A percentile compares a stretch with the other conserved stretches of the same genome.
Conservation (phyloP, 2,329 filamentous ascomycete species). For the Dothideomycetes sp. region DNA sequence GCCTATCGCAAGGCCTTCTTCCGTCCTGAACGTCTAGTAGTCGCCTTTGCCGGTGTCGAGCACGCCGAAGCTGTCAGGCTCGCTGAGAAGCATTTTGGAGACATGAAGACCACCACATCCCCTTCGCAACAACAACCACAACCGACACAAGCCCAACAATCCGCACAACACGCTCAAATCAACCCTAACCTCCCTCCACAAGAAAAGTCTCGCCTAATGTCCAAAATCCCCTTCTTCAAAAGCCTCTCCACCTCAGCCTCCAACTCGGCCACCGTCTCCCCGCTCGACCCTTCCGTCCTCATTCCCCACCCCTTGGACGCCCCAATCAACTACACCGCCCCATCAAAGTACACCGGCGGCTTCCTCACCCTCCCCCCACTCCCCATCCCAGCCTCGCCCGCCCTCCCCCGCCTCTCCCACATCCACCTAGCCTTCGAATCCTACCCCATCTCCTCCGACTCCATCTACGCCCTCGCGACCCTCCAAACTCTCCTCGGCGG, state of each 20-base stretch:
- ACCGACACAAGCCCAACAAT: conserved; percentile 30
- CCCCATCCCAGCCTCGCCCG: conserved; percentile 65
- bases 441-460: conserved; percentile 75
- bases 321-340: conserved; percentile 45
- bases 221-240: conserved; percentile 82
- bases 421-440: conserved; percentile 96
- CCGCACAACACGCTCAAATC: too few species aligned
- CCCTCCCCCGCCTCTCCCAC: conserved; percentile 72
- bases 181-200: conserved; percentile 33
- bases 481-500: conserved; percentile 92
- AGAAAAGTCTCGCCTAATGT: conserved; percentile 58
- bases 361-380: conserved; percentile 78
- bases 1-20: conserved; percentile 78
- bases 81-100: conserved; percentile 78
- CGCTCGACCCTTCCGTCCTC: conserved; percentile 35
- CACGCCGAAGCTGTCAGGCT: conserved; percentile 70
- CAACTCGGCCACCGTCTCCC: conserved; percentile 47
- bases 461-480: conserved; percentile 93
- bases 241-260: conserved; percentile 68
- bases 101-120: conserved; percentile 51
- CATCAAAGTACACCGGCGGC: conserved; percentile 84
- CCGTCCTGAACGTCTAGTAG: conserved; percentile 79
- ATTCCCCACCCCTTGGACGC: conserved; percentile 33
- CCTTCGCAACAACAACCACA: conserved; percentile 20
- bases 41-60: conserved; percentile 86